A percentile compares a stretch with the other conserved stretches of the same genome.
Evolutionary conservation across 2,329 filamentous ascomycete species (phyloP).

Genomic region (Monosporascus ibericus): DNA sequence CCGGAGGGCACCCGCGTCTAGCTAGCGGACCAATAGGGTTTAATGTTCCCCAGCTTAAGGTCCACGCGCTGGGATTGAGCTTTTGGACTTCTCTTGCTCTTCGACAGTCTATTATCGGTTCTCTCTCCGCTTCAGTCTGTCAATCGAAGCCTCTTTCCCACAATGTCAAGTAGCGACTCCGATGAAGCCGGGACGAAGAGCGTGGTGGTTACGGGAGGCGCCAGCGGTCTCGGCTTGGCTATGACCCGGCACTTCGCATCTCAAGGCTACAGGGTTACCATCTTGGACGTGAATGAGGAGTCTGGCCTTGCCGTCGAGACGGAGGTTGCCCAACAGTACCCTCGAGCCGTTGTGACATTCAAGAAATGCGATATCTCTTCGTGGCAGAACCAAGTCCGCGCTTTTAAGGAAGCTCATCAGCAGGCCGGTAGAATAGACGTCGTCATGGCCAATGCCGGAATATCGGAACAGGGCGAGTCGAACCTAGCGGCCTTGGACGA

Average conservation of each 20-base stretch:
- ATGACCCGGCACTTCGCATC: conserved; percentile 30
- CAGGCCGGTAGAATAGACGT: conserved; percentile 34
- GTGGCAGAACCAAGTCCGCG: conserved; percentile 29
- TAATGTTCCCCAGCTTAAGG: too few relatives aligned
- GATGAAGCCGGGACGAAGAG: conserved; percentile 10
- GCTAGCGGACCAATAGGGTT: too few relatives aligned
- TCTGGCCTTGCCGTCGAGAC: conserved; percentile 18
- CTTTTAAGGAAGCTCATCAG: conserved; percentile 26
- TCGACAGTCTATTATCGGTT: too few relatives aligned
- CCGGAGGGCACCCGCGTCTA: too few relatives aligned
- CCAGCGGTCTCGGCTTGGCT: conserved; percentile 28
- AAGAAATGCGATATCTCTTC: conserved; percentile 30
- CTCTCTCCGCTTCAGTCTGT: too few relatives aligned
- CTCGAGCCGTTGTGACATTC: conserved; percentile 22
- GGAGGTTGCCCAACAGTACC: conserved; percentile 19
- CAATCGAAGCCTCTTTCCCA: background rate
- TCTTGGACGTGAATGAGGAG: conserved; percentile 27
- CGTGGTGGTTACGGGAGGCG: conserved; percentile 29
- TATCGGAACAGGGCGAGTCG: conserved; percentile 33
- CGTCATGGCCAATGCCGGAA: conserved; percentile 44
- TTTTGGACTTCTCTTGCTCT: too few relatives aligned
- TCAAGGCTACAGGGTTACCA: conserved; percentile 24
- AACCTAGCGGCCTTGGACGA: conserved; percentile 18
- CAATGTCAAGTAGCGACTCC: conserved; percentile 2
- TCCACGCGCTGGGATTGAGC: too few relatives aligned